Conservation (phyloP, 768 basidiomycete genomes). For the Arthromyces matolae region DNA sequence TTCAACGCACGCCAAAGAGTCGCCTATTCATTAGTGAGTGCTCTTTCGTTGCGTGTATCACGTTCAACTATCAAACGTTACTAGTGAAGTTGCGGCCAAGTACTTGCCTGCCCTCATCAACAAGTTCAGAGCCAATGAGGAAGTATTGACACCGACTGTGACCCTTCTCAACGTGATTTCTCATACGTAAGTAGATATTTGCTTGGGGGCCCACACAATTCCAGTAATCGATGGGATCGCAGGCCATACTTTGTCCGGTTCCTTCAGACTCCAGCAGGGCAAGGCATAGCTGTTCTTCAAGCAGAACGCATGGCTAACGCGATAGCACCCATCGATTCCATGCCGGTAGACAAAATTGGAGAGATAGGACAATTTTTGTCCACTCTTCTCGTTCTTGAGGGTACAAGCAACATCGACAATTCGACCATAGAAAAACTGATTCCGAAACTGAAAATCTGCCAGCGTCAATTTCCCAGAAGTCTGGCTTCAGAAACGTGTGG, state of each 20-base stretch:
- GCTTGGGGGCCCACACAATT: background rate
- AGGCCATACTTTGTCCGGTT: slow-evolving; percentile 43
- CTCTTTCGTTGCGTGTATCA: background rate
- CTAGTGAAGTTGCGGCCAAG: slow-evolving; percentile 35
- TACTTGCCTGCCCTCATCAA: slow-evolving; percentile 31
- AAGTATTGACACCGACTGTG: slow-evolving; percentile 21
- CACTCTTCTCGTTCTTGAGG: slow-evolving; percentile 37
- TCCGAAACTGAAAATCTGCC: slow-evolving; percentile 31
- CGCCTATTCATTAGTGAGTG: slow-evolving; percentile 19
- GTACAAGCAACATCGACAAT: slow-evolving; percentile 26
- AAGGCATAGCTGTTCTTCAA: slow-evolving; percentile 33
- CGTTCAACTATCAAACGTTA: background rate
- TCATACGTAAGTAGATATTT: slow-evolving; percentile 27
- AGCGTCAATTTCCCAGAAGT: slow-evolving; percentile 22
- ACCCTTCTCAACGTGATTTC: slow-evolving; percentile 31
- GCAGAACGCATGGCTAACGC: slow-evolving; percentile 31
- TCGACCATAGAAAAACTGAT: slow-evolving; percentile 30
- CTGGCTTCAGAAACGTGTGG: slow-evolving; percentile 31
- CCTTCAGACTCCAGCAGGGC: slow-evolving; percentile 25
- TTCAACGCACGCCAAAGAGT: slow-evolving; percentile 16
- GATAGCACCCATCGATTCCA: slow-evolving; percentile 14
- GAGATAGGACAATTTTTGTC: slow-evolving; percentile 39
- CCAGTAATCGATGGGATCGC: background rate
- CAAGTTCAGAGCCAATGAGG: slow-evolving; percentile 23
- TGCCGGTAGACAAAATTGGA: slow-evolving; percentile 24